phyloP scores from a whole-genome alignment of 2,329 filamentous ascomycete species.

The Epichloe scottii region DNA sequence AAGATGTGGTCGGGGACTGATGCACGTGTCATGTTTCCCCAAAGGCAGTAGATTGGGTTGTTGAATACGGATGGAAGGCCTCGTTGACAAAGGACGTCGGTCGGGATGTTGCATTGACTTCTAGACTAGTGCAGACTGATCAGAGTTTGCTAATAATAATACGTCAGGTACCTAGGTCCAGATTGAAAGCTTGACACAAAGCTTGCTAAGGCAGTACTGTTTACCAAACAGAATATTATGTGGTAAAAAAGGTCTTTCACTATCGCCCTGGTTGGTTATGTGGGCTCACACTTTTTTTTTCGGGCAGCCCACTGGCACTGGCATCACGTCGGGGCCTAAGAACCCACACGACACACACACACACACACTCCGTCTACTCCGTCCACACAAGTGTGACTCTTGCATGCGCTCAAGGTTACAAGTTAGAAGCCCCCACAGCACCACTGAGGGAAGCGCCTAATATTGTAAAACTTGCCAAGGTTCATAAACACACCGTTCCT shows the following conservation, averaged over 20 bases:
- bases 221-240: too few relatives aligned
- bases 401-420: background rate
- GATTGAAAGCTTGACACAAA: too few relatives aligned
- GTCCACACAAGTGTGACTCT: background rate
- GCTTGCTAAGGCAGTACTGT: too few relatives aligned
- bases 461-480: background rate
- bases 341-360: background rate
- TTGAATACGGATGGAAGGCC: background rate
- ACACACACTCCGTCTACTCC: background rate
- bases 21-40: constrained; percentile 8
- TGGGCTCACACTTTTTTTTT: background rate
- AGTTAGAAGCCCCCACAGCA: background rate
- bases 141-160: too few relatives aligned
- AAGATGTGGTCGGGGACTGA: constrained; percentile 1
- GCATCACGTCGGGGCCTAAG: too few relatives aligned
- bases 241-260: background rate
- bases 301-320: background rate
- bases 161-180: too few relatives aligned
- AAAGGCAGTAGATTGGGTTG: background rate
- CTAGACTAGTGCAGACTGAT: too few relatives aligned
- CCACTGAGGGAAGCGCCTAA: background rate
- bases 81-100: background rate
- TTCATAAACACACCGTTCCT: constrained; percentile 1
- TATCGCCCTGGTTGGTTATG: background rate
- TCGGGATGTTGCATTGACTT: too few relatives aligned